These are phyloP conservation scores for Nicotiana knightiana DNA, from an alignment of 257 asterid genomes.

Conservation along the genomic window DNA sequence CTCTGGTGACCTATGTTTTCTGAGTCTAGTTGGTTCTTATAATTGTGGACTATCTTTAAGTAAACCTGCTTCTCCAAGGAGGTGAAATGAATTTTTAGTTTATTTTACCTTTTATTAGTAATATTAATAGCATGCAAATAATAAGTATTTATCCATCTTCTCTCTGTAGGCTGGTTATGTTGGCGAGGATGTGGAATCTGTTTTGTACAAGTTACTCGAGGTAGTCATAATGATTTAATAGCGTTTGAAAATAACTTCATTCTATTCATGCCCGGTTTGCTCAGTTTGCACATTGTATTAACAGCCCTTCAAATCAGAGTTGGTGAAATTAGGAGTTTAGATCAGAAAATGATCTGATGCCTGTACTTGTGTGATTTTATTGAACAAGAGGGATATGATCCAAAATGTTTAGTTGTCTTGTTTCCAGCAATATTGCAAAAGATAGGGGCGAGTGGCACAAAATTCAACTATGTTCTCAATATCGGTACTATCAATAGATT, in stretches of 20 bases:
- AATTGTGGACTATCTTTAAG: background rate
- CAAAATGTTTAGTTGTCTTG: background rate
- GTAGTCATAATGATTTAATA: constrained; percentile 28
- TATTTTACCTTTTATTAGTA: background rate
- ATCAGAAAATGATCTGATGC: background rate
- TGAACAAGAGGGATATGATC: background rate
- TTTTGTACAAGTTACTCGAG: constrained; percentile 70
- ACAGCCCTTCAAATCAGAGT: background rate
- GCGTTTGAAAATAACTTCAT: background rate
- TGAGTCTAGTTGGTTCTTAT: background rate
- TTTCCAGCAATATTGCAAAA: background rate
- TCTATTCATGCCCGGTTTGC: background rate
- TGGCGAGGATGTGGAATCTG: constrained; percentile 95
- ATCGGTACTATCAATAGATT: background rate
- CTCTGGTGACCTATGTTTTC: background rate
- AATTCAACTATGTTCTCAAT: background rate
- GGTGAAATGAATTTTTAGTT: background rate
- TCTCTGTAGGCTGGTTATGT: constrained; percentile 85
- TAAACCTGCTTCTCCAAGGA: background rate
- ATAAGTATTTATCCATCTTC: background rate
- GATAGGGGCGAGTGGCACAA: background rate
- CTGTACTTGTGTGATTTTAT: background rate
- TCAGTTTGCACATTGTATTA: background rate
- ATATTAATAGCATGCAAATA: background rate
- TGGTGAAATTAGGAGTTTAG: background rate